Evolutionary conservation across 2,329 filamentous ascomycete species (phyloP).

Genomic region (Ceratocystis huliohia): DNA sequence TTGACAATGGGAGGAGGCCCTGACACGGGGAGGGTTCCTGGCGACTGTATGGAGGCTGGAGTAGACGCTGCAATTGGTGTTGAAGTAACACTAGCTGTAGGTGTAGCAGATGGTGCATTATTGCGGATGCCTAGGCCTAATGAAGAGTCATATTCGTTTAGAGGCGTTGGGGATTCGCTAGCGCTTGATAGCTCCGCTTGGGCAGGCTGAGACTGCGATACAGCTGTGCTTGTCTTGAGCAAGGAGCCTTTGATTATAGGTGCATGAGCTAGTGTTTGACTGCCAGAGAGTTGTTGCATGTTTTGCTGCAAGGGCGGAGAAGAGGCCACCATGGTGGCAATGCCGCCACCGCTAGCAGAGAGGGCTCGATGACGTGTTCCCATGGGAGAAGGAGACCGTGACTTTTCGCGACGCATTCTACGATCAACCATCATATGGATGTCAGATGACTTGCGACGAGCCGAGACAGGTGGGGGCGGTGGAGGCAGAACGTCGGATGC

Average conservation of each 20-base stretch:
- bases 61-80: slow-evolving; percentile 11
- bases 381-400: slow-evolving; percentile 44
- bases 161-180: not conserved
- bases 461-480: slow-evolving; percentile 23
- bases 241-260: slow-evolving; percentile 42
- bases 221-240: slow-evolving; percentile 28
- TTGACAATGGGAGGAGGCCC: slow-evolving; percentile 18
- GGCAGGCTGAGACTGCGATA: slow-evolving; percentile 18
- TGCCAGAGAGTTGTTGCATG: slow-evolving; percentile 24
- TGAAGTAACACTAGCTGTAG: slow-evolving; percentile 11
- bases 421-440: slow-evolving; percentile 42
- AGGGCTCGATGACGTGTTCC: slow-evolving; percentile 25
- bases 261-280: slow-evolving; percentile 28
- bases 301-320: slow-evolving; percentile 24
- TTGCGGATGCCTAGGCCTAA: slow-evolving; percentile 11
- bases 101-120: not conserved
- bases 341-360: slow-evolving; percentile 32
- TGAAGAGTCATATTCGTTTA: slow-evolving; percentile 11
- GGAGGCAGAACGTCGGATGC: slow-evolving; percentile 23
- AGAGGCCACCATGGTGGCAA: slow-evolving; percentile 29
- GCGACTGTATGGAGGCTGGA: not conserved
- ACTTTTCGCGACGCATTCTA: slow-evolving; percentile 38
- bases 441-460: slow-evolving; percentile 34
- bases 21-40: slow-evolving; percentile 5
- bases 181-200: not conserved